phyloP scores from a whole-genome alignment of 2,329 filamentous ascomycete genomes.

The Ophiocordyceps camponoti-leonardi region DNA sequence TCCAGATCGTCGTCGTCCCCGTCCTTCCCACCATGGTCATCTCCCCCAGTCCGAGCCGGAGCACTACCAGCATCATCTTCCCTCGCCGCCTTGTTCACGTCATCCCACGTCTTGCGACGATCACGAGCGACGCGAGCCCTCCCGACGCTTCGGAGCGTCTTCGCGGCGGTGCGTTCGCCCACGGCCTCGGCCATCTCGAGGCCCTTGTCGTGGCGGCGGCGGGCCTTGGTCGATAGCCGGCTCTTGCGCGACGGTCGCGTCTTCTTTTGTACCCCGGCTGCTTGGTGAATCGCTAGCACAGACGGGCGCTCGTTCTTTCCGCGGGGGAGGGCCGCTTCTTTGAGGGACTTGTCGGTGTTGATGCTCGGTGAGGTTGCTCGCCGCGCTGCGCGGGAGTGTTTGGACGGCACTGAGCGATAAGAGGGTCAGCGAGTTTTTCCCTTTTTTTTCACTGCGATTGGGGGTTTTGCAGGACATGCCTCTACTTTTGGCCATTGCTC shows the following conservation, averaged over 20 bases:
- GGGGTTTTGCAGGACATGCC: neutral
- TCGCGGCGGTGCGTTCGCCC: conserved; percentile 38
- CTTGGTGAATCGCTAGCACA: conserved; percentile 51
- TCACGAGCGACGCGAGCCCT: conserved; percentile 28
- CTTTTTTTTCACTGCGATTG: neutral
- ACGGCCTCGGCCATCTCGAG: conserved; percentile 42
- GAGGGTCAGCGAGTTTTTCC: neutral
- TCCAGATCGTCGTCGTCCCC: conserved; percentile 6
- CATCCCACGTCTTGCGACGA: conserved; percentile 38
- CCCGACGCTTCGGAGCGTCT: conserved; percentile 36
- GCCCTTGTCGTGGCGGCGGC: conserved; percentile 36
- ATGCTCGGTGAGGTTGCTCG: conserved; percentile 55
- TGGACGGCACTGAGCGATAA: conserved; percentile 33
- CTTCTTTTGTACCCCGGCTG: conserved; percentile 52
- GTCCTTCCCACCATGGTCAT: conserved; percentile 6
- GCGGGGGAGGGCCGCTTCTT: conserved; percentile 33
- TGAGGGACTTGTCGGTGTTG: conserved; percentile 55
- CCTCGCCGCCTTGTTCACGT: conserved; percentile 29
- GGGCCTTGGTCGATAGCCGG: conserved; percentile 36
- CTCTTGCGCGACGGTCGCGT: conserved; percentile 36
- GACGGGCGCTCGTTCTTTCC: conserved; percentile 30
- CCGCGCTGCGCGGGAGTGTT: conserved; percentile 59
- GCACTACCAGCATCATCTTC: conserved; percentile 7
- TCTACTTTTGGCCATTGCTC: conserved; percentile 5
- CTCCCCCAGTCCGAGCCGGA: conserved; percentile 4